These are phyloP conservation scores for Zygotorulaspora mrakii DNA, from an alignment of 1,139 yeast genomes.

Conservation along the genomic window DNA sequence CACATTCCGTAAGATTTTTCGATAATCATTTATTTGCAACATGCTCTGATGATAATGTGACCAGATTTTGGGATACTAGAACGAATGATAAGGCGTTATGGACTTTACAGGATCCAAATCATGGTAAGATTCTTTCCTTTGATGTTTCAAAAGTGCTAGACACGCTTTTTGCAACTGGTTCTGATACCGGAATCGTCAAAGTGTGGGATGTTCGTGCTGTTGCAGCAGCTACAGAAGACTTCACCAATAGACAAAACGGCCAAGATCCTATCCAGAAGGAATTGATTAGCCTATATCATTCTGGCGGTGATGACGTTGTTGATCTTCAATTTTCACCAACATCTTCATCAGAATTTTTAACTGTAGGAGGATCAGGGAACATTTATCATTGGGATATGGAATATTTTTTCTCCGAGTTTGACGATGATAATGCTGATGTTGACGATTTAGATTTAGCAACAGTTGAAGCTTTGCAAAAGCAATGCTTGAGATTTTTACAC, in stretches of 20 bases:
- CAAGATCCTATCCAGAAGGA: slow-evolving; percentile 33
- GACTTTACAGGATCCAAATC: slow-evolving; percentile 26
- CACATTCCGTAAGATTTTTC: slow-evolving; percentile 33
- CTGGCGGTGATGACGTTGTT: slow-evolving; percentile 34
- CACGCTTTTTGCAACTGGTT: slow-evolving; percentile 34
- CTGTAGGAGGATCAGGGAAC: slow-evolving; percentile 35
- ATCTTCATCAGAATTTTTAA: slow-evolving; percentile 31
- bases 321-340: slow-evolving; percentile 33
- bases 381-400: slow-evolving; percentile 37
- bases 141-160: slow-evolving; percentile 30
- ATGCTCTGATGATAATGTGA: slow-evolving; percentile 33
- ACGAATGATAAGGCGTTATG: slow-evolving; percentile 30
- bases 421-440: slow-evolving; percentile 26
- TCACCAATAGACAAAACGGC: slow-evolving; percentile 28
- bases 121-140: slow-evolving; percentile 31
- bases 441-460: slow-evolving; percentile 16
- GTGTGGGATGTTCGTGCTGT: slow-evolving; percentile 37
- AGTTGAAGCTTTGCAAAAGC: slow-evolving; percentile 29
- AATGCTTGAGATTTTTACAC: slow-evolving; percentile 33
- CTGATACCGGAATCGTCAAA: slow-evolving; percentile 34
- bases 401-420: slow-evolving; percentile 26
- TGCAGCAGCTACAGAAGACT: slow-evolving; percentile 26
- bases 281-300: slow-evolving; percentile 29
- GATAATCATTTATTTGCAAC: slow-evolving; percentile 33
- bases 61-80: slow-evolving; percentile 36